These are phyloP conservation scores for Leptodermis oblonga DNA, from an alignment of 257 asterid species.

Conservation along the genomic window DNA sequence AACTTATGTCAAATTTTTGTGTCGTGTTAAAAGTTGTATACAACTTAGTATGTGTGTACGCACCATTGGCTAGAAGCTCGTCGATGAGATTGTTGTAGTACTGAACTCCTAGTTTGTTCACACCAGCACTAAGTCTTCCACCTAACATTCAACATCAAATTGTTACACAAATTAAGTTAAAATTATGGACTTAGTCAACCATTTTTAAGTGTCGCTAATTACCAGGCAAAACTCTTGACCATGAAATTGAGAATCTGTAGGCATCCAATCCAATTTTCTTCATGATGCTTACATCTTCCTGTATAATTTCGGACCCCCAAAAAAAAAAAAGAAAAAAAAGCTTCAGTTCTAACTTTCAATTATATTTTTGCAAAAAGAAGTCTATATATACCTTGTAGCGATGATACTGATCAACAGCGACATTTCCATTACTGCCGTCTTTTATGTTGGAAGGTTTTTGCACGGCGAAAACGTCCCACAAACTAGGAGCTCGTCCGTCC, in stretches of 20 bases:
- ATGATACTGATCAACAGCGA: slow-evolving; percentile 7
- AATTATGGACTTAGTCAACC: no score
- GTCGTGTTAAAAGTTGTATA: no score
- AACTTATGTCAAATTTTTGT: no score
- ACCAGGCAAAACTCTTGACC: slow-evolving; percentile 28
- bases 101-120: slow-evolving; percentile 9
- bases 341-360: no score
- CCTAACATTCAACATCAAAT: background rate
- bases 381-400: slow-evolving; percentile 7
- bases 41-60: background rate
- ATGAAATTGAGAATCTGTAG: slow-evolving; percentile 28
- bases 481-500: slow-evolving; percentile 2
- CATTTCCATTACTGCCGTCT: slow-evolving; percentile 7
- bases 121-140: slow-evolving; percentile 12
- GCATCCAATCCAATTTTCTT: slow-evolving; percentile 28
- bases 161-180: no score
- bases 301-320: background rate
- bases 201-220: no score
- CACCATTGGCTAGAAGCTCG: slow-evolving; percentile 11
- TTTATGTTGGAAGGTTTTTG: slow-evolving; percentile 1
- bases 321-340: no score
- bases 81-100: slow-evolving; percentile 13
- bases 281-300: slow-evolving; percentile 24
- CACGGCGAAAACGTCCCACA: slow-evolving; percentile 11
- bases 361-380: no score